These are phyloP conservation scores for Diaporthe australafricana DNA, from an alignment of 2,329 filamentous ascomycete species.

Conservation along the genomic window DNA sequence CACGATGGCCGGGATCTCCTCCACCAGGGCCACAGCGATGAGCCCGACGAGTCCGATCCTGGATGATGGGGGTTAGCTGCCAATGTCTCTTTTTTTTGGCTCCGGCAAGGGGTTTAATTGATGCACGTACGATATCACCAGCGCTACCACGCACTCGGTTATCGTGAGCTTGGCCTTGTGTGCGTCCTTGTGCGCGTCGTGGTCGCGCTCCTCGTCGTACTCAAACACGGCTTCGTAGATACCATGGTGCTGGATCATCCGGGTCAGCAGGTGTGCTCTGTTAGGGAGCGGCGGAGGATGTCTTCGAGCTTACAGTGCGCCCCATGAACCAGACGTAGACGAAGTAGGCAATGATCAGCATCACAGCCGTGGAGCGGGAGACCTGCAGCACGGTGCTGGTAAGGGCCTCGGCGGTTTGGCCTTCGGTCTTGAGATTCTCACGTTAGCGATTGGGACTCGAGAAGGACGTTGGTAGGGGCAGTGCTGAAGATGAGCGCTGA, in stretches of 20 bases:
- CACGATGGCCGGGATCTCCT: slow-evolving; percentile 63
- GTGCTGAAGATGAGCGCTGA: neutral
- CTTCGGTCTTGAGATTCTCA: neutral
- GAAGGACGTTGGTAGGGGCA: too few species aligned
- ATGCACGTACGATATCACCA: slow-evolving; percentile 54
- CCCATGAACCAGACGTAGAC: slow-evolving; percentile 68
- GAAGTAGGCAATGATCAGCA: slow-evolving; percentile 68
- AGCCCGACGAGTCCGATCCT: slow-evolving; percentile 31
- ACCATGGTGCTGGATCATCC: slow-evolving; percentile 57
- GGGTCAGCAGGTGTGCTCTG: neutral
- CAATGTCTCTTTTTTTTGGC: too few species aligned
- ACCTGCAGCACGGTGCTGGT: slow-evolving; percentile 61
- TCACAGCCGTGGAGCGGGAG: slow-evolving; percentile 68
- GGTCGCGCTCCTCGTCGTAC: slow-evolving; percentile 54
- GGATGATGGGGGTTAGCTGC: neutral
- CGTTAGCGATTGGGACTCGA: slow-evolving; percentile 1
- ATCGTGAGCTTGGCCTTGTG: slow-evolving; percentile 70
- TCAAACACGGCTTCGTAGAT: slow-evolving; percentile 71
- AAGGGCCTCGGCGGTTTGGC: slow-evolving; percentile 44
- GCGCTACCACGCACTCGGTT: slow-evolving; percentile 67
- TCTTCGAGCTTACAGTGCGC: slow-evolving; percentile 49
- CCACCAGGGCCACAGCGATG: slow-evolving; percentile 68
- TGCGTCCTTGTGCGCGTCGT: slow-evolving; percentile 60
- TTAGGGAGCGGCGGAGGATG: neutral
- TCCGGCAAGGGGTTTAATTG: too few species aligned